Base-by-base conservation (phyloP, 1,139 yeast genomes). In the Debaryomyces sp. region DNA sequence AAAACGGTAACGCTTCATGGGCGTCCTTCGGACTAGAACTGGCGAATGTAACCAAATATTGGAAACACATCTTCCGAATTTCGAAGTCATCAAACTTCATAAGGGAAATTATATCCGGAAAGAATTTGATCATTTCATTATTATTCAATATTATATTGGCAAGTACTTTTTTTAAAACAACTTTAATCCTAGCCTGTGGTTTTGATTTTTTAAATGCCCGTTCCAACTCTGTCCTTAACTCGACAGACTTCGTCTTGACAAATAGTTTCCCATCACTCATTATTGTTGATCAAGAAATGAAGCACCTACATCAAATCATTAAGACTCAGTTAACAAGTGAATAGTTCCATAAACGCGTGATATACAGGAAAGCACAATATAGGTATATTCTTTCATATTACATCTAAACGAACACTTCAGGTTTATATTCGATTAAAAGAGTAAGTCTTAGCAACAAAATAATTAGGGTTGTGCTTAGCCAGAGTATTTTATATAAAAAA, bases 91-190 rank as follows among this genome's bases (percentile, higher is more conserved):
- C 82, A 18, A 80, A 72, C 46, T 77, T 71, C 75, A 89, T 77
- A 48, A 88, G 74, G 30, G 72, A 72, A 7, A 88, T 63, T 10
- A 92, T 79, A 43, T 88, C 96, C 1, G 87, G 85, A 62, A 86
- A 80, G 51, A 92, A 63, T 34, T 73, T 62, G 9, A 83, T 76
- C 81, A 91, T 80, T 60, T 92, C 97, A 54, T 79, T 78, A 62
- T 90, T 90, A 50, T 91, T 91, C 69, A 91, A 76, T 5, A 95
- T 86, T 67, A 90, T 78, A 64, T 91, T 92, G 41, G 96, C 96
- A 6, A 91, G 77, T 27, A 90, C 79, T 62, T 88, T 88, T 64
- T 85, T 86, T 55, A 94, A 71, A 0, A 90, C 84, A 21, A 78
- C 69, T 62, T 82, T 85, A 59, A 85, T 76, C 63, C 68, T 73